Conservation (phyloP, 2,329 filamentous ascomycete genomes). For the Ceratocystis huliohia region DNA sequence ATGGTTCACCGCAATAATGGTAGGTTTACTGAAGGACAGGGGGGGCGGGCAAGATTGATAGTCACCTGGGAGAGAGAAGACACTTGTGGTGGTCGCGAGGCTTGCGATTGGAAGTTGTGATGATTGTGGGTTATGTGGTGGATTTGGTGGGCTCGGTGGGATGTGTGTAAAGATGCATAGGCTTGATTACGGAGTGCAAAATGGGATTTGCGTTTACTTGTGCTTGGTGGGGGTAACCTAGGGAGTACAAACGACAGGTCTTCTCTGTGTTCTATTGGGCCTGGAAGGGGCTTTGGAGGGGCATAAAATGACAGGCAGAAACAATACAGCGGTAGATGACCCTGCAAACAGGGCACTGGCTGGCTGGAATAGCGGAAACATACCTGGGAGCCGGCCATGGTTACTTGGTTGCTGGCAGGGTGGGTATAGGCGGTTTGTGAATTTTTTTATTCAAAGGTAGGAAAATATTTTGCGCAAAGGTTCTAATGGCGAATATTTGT, state of each 20-base stretch:
- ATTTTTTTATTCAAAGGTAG: background rate
- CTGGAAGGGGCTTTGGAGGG: slow-evolving; percentile 13
- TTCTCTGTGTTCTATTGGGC: background rate
- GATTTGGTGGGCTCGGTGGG: background rate
- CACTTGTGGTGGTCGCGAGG: slow-evolving; percentile 5
- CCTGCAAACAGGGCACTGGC: background rate
- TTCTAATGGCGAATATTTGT: background rate
- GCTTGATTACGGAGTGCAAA: slow-evolving; percentile 8
- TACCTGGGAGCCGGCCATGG: slow-evolving; percentile 18
- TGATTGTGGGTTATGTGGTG: slow-evolving; percentile 1
- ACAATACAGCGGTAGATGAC: background rate
- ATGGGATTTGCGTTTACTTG: slow-evolving; percentile 3
- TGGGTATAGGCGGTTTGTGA: too few relatives aligned
- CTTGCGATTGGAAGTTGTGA: slow-evolving; percentile 3
- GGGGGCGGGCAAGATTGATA: slow-evolving; percentile 2
- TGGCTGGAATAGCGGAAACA: background rate
- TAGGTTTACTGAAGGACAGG: too few relatives aligned
- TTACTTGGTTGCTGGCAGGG: background rate
- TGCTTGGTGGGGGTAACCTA: slow-evolving; percentile 8
- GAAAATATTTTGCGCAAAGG: slow-evolving; percentile 1
- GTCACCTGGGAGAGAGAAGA: slow-evolving; percentile 7
- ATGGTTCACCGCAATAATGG: too few relatives aligned
- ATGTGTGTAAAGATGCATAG: background rate
- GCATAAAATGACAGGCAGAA: background rate
- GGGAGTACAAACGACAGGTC: background rate